These are phyloP conservation scores for Pseudocercospora musae DNA, from an alignment of 2,329 filamentous ascomycete genomes.

Conservation along the genomic window DNA sequence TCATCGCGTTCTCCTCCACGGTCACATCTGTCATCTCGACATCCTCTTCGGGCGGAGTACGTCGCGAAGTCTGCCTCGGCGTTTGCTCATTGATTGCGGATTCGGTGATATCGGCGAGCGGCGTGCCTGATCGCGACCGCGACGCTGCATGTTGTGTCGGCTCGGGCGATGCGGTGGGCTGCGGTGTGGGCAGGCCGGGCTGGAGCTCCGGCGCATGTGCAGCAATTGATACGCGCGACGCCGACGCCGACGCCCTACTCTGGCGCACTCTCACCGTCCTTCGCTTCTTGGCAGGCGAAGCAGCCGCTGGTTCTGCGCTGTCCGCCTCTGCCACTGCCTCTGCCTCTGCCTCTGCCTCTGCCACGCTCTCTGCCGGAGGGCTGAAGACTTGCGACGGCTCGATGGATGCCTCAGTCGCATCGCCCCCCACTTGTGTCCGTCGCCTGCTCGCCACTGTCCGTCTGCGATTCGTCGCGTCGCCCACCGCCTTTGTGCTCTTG, in stretches of 20 bases:
- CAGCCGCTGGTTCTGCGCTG: slow-evolving; percentile 43
- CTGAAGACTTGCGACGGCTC: slow-evolving; percentile 57
- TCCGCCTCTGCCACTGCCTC: too few species aligned
- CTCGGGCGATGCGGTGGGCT: slow-evolving; percentile 41
- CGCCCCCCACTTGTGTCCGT: slow-evolving; percentile 43
- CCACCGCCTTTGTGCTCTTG: slow-evolving; percentile 51
- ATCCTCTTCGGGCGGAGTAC: slow-evolving; percentile 20
- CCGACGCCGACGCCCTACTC: slow-evolving; percentile 34
- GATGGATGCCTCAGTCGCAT: slow-evolving; percentile 52
- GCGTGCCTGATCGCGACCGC: slow-evolving; percentile 50
- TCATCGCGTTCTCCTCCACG: slow-evolving; percentile 24
- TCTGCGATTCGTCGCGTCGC: slow-evolving; percentile 46
- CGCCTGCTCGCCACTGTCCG: slow-evolving; percentile 42
- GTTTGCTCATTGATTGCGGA: slow-evolving; percentile 62
- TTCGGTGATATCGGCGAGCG: slow-evolving; percentile 71
- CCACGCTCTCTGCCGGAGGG: slow-evolving; percentile 52
- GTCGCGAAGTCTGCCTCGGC: slow-evolving; percentile 31
- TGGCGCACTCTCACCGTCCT: slow-evolving; percentile 49
- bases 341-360: too few species aligned
- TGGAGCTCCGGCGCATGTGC: slow-evolving; percentile 33
- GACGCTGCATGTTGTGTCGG: slow-evolving; percentile 21
- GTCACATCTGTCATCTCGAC: slow-evolving; percentile 17
- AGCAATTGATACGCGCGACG: slow-evolving; percentile 41
- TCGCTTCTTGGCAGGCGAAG: slow-evolving; percentile 61
- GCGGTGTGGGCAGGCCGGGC: slow-evolving; percentile 48